phyloP scores from a whole-genome alignment of 352 stramenopile genomes.

The Poterioochromonas sp. region DNA sequence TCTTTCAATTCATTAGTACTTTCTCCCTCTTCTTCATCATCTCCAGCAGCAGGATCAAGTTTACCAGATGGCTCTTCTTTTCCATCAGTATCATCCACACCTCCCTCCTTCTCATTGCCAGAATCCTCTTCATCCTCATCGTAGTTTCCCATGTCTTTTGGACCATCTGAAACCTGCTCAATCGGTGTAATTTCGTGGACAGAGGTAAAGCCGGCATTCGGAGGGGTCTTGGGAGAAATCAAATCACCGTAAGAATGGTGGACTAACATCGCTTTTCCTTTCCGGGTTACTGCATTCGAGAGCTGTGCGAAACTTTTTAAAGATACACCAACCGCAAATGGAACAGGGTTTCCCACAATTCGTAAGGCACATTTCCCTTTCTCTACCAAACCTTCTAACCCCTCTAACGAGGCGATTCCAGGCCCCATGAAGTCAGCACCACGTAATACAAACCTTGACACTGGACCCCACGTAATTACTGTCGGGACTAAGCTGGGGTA shows the following conservation, averaged over 20 bases:
- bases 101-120: background rate
- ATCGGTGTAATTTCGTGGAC: background rate
- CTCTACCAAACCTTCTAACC: background rate
- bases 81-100: background rate
- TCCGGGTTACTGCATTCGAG: background rate
- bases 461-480: background rate
- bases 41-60: background rate
- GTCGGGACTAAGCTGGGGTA: background rate
- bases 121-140: background rate
- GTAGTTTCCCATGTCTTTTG: background rate
- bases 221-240: background rate
- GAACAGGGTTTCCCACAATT: conserved; percentile 8
- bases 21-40: background rate
- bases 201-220: background rate
- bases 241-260: conserved; percentile 7
- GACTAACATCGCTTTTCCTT: conserved; percentile 16
- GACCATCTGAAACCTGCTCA: background rate
- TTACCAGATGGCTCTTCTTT: background rate
- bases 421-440: conserved; percentile 28
- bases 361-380: background rate
- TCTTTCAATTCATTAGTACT: background rate
- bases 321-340: conserved; percentile 15
- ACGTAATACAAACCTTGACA: background rate
- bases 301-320: background rate
- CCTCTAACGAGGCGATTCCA: background rate